These are phyloP conservation scores for Pochonia chlamydosporia DNA, from an alignment of 2,329 filamentous ascomycete species.

Conservation along the genomic window DNA sequence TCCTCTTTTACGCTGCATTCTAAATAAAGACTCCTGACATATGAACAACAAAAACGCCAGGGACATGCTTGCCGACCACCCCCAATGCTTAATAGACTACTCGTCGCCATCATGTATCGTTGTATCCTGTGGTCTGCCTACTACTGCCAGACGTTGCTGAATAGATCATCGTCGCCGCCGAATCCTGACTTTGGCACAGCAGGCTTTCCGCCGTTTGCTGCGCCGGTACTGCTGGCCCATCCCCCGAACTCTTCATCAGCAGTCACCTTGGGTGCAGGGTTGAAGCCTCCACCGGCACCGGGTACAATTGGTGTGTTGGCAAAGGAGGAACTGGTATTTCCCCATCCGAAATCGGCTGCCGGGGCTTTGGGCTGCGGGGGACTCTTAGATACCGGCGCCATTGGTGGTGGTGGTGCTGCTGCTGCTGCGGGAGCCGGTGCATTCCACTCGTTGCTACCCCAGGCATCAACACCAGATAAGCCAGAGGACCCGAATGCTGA, in stretches of 20 bases:
- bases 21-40: constrained; percentile 27
- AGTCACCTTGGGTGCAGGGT: constrained; percentile 61
- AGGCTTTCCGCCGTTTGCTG: constrained; percentile 32
- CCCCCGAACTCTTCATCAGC: constrained; percentile 95
- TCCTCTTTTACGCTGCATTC: constrained; percentile 15
- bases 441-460: constrained; percentile 83
- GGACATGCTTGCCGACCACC: constrained; percentile 19
- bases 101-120: background rate
- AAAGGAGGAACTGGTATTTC: constrained; percentile 39
- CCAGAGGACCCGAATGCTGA: constrained; percentile 32
- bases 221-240: constrained; percentile 70
- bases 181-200: constrained; percentile 52
- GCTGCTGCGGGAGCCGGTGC: constrained; percentile 23
- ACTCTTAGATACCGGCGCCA: constrained; percentile 43
- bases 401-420: constrained; percentile 41
- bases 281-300: constrained; percentile 60
- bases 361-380: constrained; percentile 41
- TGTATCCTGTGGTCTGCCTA: background rate
- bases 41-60: constrained; percentile 22
- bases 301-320: constrained; percentile 56
- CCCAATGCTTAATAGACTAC: constrained; percentile 10
- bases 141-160: constrained; percentile 92
- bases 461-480: constrained; percentile 61
- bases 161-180: constrained; percentile 75
- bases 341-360: constrained; percentile 59